Percentiles rank a stretch among this genome's conserved stretches.
phyloP scores from a whole-genome alignment of 2,329 filamentous ascomycete species.

The Arthrobotrys iridis region DNA sequence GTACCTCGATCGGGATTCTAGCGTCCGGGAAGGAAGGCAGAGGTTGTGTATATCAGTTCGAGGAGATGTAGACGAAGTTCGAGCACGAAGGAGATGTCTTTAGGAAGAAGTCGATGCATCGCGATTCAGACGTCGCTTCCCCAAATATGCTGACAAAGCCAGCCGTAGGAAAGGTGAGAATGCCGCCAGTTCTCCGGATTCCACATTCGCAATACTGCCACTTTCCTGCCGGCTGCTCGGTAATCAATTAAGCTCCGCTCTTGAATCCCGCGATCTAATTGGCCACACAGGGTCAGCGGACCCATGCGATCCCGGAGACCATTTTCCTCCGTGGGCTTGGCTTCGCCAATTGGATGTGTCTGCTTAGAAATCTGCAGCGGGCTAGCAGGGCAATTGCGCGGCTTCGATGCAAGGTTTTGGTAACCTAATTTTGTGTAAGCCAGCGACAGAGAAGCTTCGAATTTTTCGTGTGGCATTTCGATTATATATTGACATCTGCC shows the following conservation, averaged over 20 bases:
- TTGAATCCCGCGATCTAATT: constrained; percentile 15
- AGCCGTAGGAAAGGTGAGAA: constrained; percentile 29
- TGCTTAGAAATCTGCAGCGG: constrained; percentile 42
- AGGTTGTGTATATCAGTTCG: constrained; percentile 6
- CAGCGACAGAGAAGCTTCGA: neutral
- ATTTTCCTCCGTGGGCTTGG: constrained; percentile 17
- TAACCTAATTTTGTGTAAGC: constrained; percentile 3
- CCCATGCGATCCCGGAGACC: constrained; percentile 24
- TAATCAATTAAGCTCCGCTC: constrained; percentile 40
- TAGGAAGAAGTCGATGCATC: constrained; percentile 33
- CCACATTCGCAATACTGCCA: constrained; percentile 12
- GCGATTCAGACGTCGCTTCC: constrained; percentile 6
- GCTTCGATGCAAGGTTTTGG: constrained; percentile 11
- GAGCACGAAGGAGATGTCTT: constrained; percentile 3
- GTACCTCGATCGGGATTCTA: neutral
- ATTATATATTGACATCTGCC: constrained; percentile 13
- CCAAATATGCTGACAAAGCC: constrained; percentile 36
- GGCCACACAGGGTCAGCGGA: constrained; percentile 6
- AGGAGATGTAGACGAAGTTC: neutral
- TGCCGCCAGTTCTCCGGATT: constrained; percentile 44
- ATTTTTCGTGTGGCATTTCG: neutral
- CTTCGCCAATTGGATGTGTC: neutral
- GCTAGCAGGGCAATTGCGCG: constrained; percentile 27
- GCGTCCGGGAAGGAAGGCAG: neutral
- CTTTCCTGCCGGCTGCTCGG: constrained; percentile 25